phyloP scores from a whole-genome alignment of 768 basidiomycete species.

The Mycena belliarum region DNA sequence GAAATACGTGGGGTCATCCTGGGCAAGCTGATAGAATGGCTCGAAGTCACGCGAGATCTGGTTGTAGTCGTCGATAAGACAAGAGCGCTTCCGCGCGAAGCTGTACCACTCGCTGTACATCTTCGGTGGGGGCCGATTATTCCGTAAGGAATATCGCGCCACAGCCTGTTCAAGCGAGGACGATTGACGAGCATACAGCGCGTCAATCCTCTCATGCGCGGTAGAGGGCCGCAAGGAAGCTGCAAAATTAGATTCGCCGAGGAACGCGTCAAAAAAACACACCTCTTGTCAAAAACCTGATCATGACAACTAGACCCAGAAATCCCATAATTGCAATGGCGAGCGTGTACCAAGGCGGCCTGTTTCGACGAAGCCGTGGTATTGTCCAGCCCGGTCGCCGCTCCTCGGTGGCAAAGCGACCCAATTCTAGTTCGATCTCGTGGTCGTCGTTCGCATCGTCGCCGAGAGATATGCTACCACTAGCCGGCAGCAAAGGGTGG shows the following conservation, averaged over 20 bases:
- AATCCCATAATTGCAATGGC: background rate
- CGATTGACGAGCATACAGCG: too few relatives aligned
- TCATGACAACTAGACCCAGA: background rate
- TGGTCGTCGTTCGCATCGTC: conserved; percentile 19
- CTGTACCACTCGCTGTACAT: background rate
- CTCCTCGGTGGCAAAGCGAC: conserved; percentile 8
- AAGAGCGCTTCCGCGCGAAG: background rate
- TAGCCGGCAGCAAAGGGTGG: conserved; percentile 14
- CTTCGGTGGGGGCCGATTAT: too few relatives aligned
- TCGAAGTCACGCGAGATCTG: conserved; percentile 4
- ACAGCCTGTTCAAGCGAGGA: too few relatives aligned
- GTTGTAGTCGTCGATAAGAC: conserved; percentile 12
- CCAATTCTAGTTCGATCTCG: conserved; percentile 19
- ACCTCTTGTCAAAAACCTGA: background rate
- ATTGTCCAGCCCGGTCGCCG: background rate
- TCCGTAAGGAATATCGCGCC: too few relatives aligned
- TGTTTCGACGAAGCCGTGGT: background rate
- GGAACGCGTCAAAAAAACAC: background rate
- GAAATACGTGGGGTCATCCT: background rate
- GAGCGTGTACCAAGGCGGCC: background rate
- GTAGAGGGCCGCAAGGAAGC: background rate
- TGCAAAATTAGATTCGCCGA: background rate
- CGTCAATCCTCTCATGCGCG: too few relatives aligned
- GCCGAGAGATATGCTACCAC: conserved; percentile 1
- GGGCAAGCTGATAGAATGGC: conserved; percentile 8